Conservation (phyloP, 2,329 filamentous ascomycete species). For the Chaetomiaceae sp. region DNA sequence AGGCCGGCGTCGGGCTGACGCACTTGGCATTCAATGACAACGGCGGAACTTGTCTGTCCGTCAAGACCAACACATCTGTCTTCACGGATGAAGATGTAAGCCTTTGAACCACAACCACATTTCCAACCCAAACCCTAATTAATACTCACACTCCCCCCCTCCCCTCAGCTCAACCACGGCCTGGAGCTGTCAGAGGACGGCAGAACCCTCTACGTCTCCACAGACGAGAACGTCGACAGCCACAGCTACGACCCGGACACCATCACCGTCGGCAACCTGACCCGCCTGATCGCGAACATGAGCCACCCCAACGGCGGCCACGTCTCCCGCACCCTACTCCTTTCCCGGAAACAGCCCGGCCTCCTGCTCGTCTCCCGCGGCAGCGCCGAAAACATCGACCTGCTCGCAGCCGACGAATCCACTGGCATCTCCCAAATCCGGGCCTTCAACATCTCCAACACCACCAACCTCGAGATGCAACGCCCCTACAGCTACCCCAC, state of each 20-base stretch:
- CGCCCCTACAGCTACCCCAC: constrained; percentile 44
- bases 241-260: constrained; percentile 61
- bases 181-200: constrained; percentile 51
- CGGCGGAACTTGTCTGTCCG: constrained; percentile 36
- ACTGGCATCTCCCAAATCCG: constrained; percentile 65
- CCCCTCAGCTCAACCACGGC: constrained; percentile 49
- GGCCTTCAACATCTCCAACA: constrained; percentile 44
- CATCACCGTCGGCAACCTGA: constrained; percentile 42
- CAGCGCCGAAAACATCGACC: constrained; percentile 60
- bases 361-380: constrained; percentile 63
- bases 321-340: constrained; percentile 61
- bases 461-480: constrained; percentile 19
- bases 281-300: constrained; percentile 60
- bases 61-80: not conserved
- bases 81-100: constrained; percentile 1
- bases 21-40: constrained; percentile 40
- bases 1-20: constrained; percentile 40
- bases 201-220: constrained; percentile 54
- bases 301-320: constrained; percentile 49
- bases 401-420: constrained; percentile 42
- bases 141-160: constrained; percentile 1
- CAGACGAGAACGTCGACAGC: constrained; percentile 52
- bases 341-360: constrained; percentile 51
- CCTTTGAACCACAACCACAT: too few relatives aligned
- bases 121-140: not conserved